These are phyloP conservation scores for Phialophora expanda DNA, from an alignment of 2,329 filamentous ascomycete species.

Conservation along the genomic window DNA sequence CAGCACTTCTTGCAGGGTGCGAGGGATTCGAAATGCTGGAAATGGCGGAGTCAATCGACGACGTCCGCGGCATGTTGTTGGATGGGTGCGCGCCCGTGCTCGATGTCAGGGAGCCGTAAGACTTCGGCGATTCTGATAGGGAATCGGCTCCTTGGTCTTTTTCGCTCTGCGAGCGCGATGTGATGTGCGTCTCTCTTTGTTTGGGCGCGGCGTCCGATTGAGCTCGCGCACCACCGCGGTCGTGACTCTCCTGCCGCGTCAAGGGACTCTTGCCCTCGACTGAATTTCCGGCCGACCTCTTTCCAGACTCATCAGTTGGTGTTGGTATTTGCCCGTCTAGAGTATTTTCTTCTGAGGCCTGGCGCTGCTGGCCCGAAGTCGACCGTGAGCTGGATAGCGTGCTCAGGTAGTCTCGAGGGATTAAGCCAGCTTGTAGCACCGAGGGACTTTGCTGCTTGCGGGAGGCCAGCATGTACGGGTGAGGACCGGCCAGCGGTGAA, in stretches of 20 bases:
- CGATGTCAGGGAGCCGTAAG: constrained; percentile 19
- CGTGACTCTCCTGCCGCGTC: constrained; percentile 9
- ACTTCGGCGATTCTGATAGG: constrained; percentile 30
- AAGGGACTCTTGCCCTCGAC: constrained; percentile 19
- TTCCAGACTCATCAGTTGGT: constrained; percentile 22
- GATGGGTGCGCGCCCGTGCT: constrained; percentile 16
- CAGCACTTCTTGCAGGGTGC: constrained; percentile 63
- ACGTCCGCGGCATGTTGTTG: constrained; percentile 66
- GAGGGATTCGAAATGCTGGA: constrained; percentile 71
- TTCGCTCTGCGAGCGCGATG: background rate
- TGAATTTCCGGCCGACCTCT: constrained; percentile 14
- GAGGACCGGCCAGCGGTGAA: constrained; percentile 31
- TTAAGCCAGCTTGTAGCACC: constrained; percentile 41
- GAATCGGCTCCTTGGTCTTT: constrained; percentile 11
- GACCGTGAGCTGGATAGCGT: constrained; percentile 39
- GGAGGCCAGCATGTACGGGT: constrained; percentile 26
- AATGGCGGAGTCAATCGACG: constrained; percentile 92
- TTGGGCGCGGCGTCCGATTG: background rate
- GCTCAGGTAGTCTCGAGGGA: constrained; percentile 46
- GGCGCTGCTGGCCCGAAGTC: constrained; percentile 12
- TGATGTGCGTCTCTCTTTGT: background rate
- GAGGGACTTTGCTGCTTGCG: constrained; percentile 26
- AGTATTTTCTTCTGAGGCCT: constrained; percentile 14
- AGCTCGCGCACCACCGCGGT: background rate
- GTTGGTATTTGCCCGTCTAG: constrained; percentile 4